Base-by-base conservation (phyloP, 129 eudicot species). In the Mikania micrantha region DNA sequence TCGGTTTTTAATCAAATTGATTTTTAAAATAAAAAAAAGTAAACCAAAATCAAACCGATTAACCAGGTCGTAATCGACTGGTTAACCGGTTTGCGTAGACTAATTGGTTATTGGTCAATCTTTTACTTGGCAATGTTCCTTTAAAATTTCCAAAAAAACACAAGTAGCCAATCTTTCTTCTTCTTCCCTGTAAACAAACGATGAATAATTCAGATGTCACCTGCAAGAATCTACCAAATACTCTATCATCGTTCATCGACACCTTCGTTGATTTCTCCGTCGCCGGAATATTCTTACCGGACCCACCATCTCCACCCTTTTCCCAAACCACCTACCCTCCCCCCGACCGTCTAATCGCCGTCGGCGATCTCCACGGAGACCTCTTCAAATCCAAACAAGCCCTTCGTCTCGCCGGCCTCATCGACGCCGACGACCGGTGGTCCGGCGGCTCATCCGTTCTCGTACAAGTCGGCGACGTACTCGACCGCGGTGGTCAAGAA, bases 321-420 rank as follows among this genome's bases (percentile, higher is more conserved):
- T 60, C 64, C 4, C 85, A 90, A 8, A 74, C 68, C 10, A 82
- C 69, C 62, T 81, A 86, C 20, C 69, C 81, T 40, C 25, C 78
- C 56, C 90, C 91, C 5, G 45, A 66, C 25, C 89, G 96, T 49
- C 90, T 93, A 12, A 60, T 93, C 24, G 91, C 95, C 39, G 45
- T 93, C 67, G 98, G 98, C 0, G 98, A 92, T 73, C 81, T 91
- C 75, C 97, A 91, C 38, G 96, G 96, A 34, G 97, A 88, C 83
- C 77, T 88, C 0, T 9, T 7, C 16, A 91, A 91, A 73, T 45
- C 85, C 77, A 85, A 91, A 54, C 75, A 81, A 42, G 89, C 96
- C 57, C 77, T 91, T 32, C 75, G 77, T 9, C 86, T 91, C 38
- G 94, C 94, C 15, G 85, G 79, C 1, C 76, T 88, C 48, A 88